A percentile compares a stretch with the other conserved stretches of the same genome.
These are phyloP conservation scores for Barnettozyma salicaria DNA, from an alignment of 805 yeast genomes.

Conservation along the genomic window DNA sequence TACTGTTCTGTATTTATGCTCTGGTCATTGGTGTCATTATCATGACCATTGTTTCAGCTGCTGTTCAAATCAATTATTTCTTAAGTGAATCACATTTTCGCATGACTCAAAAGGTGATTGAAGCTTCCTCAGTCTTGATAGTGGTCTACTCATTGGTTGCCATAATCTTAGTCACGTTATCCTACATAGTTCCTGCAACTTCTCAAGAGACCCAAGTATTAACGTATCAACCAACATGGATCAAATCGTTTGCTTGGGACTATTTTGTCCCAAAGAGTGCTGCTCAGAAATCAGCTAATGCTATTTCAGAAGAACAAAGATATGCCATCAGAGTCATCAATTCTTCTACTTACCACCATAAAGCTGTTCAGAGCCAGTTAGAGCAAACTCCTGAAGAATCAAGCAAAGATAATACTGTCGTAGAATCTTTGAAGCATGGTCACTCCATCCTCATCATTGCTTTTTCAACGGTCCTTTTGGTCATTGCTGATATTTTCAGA, in stretches of 20 bases:
- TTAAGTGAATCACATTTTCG: slow-evolving; percentile 38
- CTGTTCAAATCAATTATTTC: slow-evolving; percentile 52
- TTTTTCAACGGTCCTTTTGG: slow-evolving; percentile 42
- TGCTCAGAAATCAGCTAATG: slow-evolving; percentile 36
- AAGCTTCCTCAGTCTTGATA: slow-evolving; percentile 45
- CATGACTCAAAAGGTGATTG: slow-evolving; percentile 49
- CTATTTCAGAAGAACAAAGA: slow-evolving; percentile 27
- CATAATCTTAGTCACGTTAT: slow-evolving; percentile 40
- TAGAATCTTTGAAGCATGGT: slow-evolving; percentile 3
- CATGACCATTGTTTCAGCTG: slow-evolving; percentile 63
- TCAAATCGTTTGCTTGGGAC: slow-evolving; percentile 52
- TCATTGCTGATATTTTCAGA: slow-evolving; percentile 47
- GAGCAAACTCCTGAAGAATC: too few relatives aligned
- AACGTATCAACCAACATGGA: slow-evolving; percentile 73
- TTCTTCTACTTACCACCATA: slow-evolving; percentile 41
- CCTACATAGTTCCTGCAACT: slow-evolving; percentile 54
- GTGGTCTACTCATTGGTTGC: slow-evolving; percentile 52
- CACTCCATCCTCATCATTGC: slow-evolving; percentile 39
- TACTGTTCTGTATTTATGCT: slow-evolving; percentile 46
- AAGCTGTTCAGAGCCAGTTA: slow-evolving; percentile 23
- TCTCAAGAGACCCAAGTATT: slow-evolving; percentile 43
- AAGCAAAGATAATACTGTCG: too few relatives aligned
- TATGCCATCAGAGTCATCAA: slow-evolving; percentile 56
- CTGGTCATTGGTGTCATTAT: slow-evolving; percentile 50
- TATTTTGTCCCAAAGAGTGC: slow-evolving; percentile 57